Base-by-base conservation (phyloP, 2,329 filamentous ascomycete species). In the Epichloe scottii region DNA sequence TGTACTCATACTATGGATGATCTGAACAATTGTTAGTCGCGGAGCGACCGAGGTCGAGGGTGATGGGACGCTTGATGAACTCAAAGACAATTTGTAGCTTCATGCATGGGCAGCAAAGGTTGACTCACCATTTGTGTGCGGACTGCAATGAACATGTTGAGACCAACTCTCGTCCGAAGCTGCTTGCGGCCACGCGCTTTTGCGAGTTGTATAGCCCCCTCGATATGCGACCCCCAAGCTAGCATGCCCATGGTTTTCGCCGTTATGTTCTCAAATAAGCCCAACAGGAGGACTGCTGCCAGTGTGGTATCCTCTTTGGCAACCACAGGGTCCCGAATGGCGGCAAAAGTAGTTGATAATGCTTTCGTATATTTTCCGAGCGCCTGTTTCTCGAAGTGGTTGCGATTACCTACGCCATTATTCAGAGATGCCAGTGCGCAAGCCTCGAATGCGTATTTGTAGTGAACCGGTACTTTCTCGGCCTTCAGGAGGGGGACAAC, bases 161-260 rank as follows among this genome's bases (percentile, higher is more conserved):
- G 61, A 0, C 79, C 80, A 2, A 70, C 66, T 60, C 72, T 74
- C 14, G 76, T 79, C 41, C 68, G 66, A 10, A 80, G 60, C 57
- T 81, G 77, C 55, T 75, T 73, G 57, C 71, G 74, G 4, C 79
- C 78, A 44, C 80, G 72, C 10, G 74, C 71, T 60, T 76, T 78
- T 49, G 80, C 76, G 1, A 83, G 67, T 56, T 79, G 75, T 34
- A 82, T 74, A n/a, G 80, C 80, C 3, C 79, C 80, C 53, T 82
- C 76, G n/a, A 78, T 74, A 57, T 84, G 80, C 10, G 78, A 79
- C 4, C 77, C 78, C 80, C 80, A 84, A 2, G 78, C 77, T 51
- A 75, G 66, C 60, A 75, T 74, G 35, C 73, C 76, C 47, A 77
- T 64, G 49, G 76, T 72, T 52, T 73, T 75, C 12, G 76, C 74